Evolutionary conservation across 345 rosid genomes (phyloP), one percentile per base, ranked within the genome.

Genomic region (Schrenkiella parvula): DNA sequence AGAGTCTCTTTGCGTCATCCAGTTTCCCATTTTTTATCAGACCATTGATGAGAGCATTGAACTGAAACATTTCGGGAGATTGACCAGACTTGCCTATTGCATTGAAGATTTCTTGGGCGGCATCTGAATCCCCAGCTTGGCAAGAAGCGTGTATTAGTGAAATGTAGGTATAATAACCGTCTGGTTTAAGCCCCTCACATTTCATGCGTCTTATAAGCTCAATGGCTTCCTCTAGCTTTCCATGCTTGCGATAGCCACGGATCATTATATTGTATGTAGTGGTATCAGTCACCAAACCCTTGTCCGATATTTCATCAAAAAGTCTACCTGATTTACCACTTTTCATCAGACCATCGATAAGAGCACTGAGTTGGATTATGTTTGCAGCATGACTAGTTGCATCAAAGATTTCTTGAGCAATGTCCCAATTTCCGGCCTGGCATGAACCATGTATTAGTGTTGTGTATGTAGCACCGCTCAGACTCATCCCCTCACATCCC

Each of bases 251-350:
- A 23, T 15, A 69, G 15, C 56, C 73, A 53, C 10, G 3, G 11
- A 68, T 55, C 64, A 41, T 68, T 13, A 23, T 19, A 31, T 42
- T 41, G 32, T 42, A 29, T 8, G 32, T 56, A 29, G 56, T 32
- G 15, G 34, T 35, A 56, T 56, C 46, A 31, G 73, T 34, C 44
- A 55, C 44, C 55, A 69, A 69, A 69, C 35, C 65, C 44, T 42
- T 69, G 17, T 23, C 56, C 5, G 7, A 29, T 8, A 43, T 69
- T n/a, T n/a, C 44, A 56, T 43, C 55, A 31, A 43, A 68, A 31
- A 31, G 44, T 42, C 44, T 42, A 42, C 4, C 32, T 11, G 4
- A 19, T 55, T 14, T 68, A 2, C 43, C 54, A 55, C 32, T 68
- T 56, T 32, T 68, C 42, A 56, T 42, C 34, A 56, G 42, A 31